phyloP scores from a whole-genome alignment of 108 stramenopile genomes.

The Fragilariopsis cylindrus region DNA sequence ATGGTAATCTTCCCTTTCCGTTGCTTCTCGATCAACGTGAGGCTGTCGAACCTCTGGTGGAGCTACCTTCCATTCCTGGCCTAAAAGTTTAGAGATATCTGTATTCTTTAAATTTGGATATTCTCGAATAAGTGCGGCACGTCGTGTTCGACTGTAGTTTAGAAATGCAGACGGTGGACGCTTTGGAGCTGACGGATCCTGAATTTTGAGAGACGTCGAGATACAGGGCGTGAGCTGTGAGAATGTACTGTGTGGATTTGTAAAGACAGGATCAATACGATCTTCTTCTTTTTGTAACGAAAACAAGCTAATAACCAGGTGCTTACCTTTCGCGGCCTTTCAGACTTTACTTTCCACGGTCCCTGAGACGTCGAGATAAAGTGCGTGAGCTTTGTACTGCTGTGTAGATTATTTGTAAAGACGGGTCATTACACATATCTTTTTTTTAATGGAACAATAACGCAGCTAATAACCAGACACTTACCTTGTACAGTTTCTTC shows the following conservation, averaged over 20 bases:
- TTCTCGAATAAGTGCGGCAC: constrained; percentile 37
- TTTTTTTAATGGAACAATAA: too few relatives aligned
- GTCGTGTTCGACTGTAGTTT: constrained; percentile 40
- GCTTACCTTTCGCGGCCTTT: constrained; percentile 33
- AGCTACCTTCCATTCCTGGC: constrained; percentile 42
- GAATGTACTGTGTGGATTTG: neutral
- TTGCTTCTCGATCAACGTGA: constrained; percentile 35
- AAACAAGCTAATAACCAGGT: neutral
- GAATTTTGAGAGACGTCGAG: neutral
- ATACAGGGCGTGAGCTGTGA: neutral
- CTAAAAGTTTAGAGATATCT: constrained; percentile 51
- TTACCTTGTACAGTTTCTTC: constrained; percentile 25
- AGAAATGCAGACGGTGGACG: constrained; percentile 58
- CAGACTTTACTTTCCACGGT: constrained; percentile 38
- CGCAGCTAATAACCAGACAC: constrained; percentile 12
- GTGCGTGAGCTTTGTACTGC: too few relatives aligned
- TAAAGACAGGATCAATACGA: too few relatives aligned
- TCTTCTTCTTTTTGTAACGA: neutral
- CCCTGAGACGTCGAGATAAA: neutral
- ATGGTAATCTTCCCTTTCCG: constrained; percentile 35
- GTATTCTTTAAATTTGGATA: constrained; percentile 49
- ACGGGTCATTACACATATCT: too few relatives aligned
- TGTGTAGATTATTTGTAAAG: too few relatives aligned
- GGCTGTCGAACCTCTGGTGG: constrained; percentile 47
- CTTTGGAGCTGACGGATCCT: constrained; percentile 57